Conservation (phyloP, 345 rosid species). For the Dipteronia dyeriana region DNA sequence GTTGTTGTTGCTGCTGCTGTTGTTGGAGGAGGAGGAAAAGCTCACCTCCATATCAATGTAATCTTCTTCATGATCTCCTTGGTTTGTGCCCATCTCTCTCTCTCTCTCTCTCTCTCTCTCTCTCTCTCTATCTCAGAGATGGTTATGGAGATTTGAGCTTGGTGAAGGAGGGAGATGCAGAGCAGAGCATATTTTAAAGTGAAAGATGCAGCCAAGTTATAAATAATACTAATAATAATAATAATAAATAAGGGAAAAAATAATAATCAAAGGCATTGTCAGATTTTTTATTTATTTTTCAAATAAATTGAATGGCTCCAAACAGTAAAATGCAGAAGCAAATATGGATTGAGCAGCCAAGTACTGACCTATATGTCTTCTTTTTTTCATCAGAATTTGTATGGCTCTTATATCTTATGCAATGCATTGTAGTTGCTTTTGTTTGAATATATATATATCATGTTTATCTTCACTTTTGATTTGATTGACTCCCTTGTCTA, state of each 20-base stretch:
- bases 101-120: background rate
- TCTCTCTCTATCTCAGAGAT: slow-evolving; percentile 22
- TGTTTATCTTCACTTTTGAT: background rate
- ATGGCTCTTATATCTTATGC: slow-evolving; percentile 7
- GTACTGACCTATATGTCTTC: slow-evolving; percentile 27
- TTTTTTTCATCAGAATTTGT: slow-evolving; percentile 11
- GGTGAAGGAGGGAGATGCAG: slow-evolving; percentile 23
- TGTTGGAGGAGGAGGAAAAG: slow-evolving; percentile 52
- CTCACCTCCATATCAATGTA: slow-evolving; percentile 78
- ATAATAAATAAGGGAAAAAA: background rate
- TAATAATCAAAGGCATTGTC: slow-evolving; percentile 22
- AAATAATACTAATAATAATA: background rate
- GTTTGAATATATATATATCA: background rate
- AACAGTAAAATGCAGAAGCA: slow-evolving; percentile 34
- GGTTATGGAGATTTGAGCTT: slow-evolving; percentile 34
- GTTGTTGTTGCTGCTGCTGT: too few species aligned
- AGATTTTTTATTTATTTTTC: slow-evolving; percentile 10
- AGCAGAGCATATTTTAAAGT: slow-evolving; percentile 45
- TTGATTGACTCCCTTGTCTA: too few species aligned
- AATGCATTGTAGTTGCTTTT: background rate
- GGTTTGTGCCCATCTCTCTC: slow-evolving; percentile 28
- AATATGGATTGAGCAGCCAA: slow-evolving; percentile 12
- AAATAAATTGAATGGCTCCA: slow-evolving; percentile 40
- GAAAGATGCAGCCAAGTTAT: slow-evolving; percentile 36
- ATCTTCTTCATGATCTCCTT: slow-evolving; percentile 53